Evolutionary conservation across 164 flowering plant species (phyloP).

Genomic region (Macadamia tetraphylla): DNA sequence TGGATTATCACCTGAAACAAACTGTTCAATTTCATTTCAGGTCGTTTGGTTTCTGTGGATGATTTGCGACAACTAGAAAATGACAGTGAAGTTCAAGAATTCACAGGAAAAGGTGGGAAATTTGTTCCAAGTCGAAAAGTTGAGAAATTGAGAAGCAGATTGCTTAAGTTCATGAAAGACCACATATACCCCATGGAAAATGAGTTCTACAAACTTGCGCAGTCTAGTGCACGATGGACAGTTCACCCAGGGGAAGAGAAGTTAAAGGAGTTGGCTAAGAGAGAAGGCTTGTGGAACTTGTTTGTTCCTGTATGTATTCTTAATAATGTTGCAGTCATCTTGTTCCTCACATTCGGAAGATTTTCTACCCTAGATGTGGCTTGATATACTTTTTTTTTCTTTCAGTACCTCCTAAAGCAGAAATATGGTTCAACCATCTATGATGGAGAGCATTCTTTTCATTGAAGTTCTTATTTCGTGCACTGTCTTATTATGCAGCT

Average conservation of each 20-base stretch:
- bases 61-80: slow-evolving; percentile 14
- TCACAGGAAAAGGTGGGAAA: slow-evolving; percentile 39
- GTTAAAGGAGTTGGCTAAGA: slow-evolving; percentile 79
- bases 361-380: background rate
- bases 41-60: slow-evolving; percentile 20
- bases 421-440: background rate
- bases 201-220: slow-evolving; percentile 69
- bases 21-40: slow-evolving; percentile 12
- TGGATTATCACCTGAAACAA: background rate
- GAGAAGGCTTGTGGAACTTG: slow-evolving; percentile 92
- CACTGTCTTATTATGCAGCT: slow-evolving; percentile 40
- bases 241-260: slow-evolving; percentile 91
- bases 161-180: slow-evolving; percentile 81
- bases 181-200: slow-evolving; percentile 87
- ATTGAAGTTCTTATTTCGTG: background rate
- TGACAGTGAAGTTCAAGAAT: slow-evolving; percentile 20
- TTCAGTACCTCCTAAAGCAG: background rate
- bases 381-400: background rate
- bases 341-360: background rate
- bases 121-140: slow-evolving; percentile 60
- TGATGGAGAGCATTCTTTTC: background rate
- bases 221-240: slow-evolving; percentile 74
- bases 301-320: slow-evolving; percentile 71
- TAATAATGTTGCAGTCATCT: slow-evolving; percentile 2
- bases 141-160: slow-evolving; percentile 44